phyloP scores from a whole-genome alignment of 352 stramenopile genomes.

The Pythium folliculosum region DNA sequence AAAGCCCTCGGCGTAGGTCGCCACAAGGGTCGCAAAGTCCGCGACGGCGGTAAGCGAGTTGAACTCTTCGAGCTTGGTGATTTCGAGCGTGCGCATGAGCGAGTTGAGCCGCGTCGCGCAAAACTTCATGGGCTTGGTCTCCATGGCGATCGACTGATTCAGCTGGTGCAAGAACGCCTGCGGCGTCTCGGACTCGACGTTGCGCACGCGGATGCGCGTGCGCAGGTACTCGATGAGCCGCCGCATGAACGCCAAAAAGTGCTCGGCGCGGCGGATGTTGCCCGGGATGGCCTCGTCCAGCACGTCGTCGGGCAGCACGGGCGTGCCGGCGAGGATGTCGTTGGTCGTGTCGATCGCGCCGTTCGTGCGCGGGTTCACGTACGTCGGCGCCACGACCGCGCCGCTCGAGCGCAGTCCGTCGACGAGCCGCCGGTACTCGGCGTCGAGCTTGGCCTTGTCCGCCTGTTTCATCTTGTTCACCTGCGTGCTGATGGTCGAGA shows the following conservation, averaged over 20 bases:
- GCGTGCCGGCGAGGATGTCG: conserved; percentile 75
- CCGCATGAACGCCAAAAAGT: conserved; percentile 98
- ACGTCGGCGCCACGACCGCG: conserved; percentile 54
- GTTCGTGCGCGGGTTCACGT: conserved; percentile 45
- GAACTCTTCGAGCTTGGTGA: conserved; percentile 98
- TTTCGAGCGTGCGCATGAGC: conserved; percentile 95
- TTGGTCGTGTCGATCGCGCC: conserved; percentile 50
- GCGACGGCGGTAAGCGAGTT: conserved; percentile 94
- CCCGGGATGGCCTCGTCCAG: conserved; percentile 96
- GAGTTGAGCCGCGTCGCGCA: conserved; percentile 97
- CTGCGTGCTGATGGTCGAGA: conserved; percentile 77
- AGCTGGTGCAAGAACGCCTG: conserved; percentile 96
- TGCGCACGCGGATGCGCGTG: conserved; percentile 74
- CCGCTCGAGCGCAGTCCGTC: conserved; percentile 94
- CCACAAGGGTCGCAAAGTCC: conserved; percentile 97
- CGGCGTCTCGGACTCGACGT: conserved; percentile 96
- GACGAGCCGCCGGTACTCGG: conserved; percentile 96
- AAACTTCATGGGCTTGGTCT: conserved; percentile 98
- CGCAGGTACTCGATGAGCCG: conserved; percentile 96
- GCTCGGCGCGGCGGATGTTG: conserved; percentile 97
- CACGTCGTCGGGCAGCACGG: conserved; percentile 92
- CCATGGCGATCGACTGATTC: conserved; percentile 92
- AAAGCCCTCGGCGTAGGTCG: conserved; percentile 98
- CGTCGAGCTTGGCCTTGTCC: conserved; percentile 91
- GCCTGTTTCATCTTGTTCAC: conserved; percentile 89